Conservation (phyloP, 1,139 yeast species). For the Yueomyces sp. region DNA sequence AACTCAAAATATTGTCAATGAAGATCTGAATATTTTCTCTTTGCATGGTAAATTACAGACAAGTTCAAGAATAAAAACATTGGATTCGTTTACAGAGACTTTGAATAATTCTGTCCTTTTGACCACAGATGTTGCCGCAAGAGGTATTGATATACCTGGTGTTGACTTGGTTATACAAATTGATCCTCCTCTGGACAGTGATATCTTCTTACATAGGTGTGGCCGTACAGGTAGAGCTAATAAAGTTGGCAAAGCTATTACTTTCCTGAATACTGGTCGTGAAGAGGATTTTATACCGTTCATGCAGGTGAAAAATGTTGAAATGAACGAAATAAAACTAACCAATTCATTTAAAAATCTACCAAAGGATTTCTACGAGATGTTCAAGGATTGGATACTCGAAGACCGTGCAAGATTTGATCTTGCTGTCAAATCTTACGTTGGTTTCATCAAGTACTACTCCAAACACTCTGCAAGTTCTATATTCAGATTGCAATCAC, state of each 20-base stretch:
- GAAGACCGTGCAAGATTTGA: constrained; percentile 74
- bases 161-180: constrained; percentile 80
- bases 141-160: constrained; percentile 89
- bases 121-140: constrained; percentile 82
- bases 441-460: constrained; percentile 73
- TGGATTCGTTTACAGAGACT: constrained; percentile 41
- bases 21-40: constrained; percentile 41
- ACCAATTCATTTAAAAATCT: constrained; percentile 16
- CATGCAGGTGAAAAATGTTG: constrained; percentile 60
- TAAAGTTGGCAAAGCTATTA: constrained; percentile 64
- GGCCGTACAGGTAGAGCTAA: constrained; percentile 94
- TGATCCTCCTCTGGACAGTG: constrained; percentile 89
- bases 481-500: constrained; percentile 60
- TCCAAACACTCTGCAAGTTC: constrained; percentile 86
- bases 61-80: constrained; percentile 59
- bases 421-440: constrained; percentile 64
- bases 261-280: constrained; percentile 55
- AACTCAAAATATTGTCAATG: constrained; percentile 10
- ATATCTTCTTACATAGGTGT: constrained; percentile 74
- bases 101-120: constrained; percentile 47
- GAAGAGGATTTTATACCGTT: constrained; percentile 79
- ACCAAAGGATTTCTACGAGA: constrained; percentile 23
- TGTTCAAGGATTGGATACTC: constrained; percentile 46
- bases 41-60: constrained; percentile 79
- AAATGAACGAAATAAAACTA: constrained; percentile 30